These are phyloP conservation scores for Domatiomyces globalis DNA, from an alignment of 2,329 filamentous ascomycete genomes.

Conservation along the genomic window DNA sequence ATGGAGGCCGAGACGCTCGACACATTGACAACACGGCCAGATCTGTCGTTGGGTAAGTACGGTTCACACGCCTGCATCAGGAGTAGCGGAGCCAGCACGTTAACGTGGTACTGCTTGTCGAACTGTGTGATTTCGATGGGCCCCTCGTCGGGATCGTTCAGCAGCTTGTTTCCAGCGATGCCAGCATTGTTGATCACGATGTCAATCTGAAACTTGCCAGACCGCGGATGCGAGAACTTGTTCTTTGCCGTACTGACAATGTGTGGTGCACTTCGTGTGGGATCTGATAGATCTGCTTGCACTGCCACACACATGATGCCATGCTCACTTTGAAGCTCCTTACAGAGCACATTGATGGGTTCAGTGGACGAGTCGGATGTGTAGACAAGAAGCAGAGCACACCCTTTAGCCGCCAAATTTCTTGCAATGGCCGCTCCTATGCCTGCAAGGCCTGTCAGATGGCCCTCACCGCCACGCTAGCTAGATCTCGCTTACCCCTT, in stretches of 20 bases:
- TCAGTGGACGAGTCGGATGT: conserved; percentile 47
- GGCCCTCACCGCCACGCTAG: background rate
- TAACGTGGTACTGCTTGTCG: conserved; percentile 41
- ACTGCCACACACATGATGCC: conserved; percentile 47
- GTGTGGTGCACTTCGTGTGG: conserved; percentile 41
- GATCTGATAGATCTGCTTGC: conserved; percentile 54
- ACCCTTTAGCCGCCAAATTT: conserved; percentile 60
- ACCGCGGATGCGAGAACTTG: conserved; percentile 43
- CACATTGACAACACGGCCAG: conserved; percentile 44
- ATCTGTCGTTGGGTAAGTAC: conserved; percentile 43
- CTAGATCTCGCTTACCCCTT: conserved; percentile 42
- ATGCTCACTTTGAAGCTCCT: conserved; percentile 42
- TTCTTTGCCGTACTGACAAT: conserved; percentile 46
- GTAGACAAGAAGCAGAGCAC: conserved; percentile 56
- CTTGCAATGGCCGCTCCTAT: conserved; percentile 58
- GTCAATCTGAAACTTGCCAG: conserved; percentile 27
- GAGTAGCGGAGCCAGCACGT: conserved; percentile 44
- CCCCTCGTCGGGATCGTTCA: conserved; percentile 42
- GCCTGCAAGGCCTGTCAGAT: conserved; percentile 35
- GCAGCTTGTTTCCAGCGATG: conserved; percentile 33
- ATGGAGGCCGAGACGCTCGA: conserved; percentile 40
- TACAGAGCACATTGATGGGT: conserved; percentile 40
- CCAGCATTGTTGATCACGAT: conserved; percentile 24
- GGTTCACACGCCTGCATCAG: conserved; percentile 41
- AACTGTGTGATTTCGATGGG: conserved; percentile 38